A percentile compares a stretch with the other conserved stretches of the same genome.
Conservation (phyloP, 805 yeast species). For the Starmerella tilneyi region DNA sequence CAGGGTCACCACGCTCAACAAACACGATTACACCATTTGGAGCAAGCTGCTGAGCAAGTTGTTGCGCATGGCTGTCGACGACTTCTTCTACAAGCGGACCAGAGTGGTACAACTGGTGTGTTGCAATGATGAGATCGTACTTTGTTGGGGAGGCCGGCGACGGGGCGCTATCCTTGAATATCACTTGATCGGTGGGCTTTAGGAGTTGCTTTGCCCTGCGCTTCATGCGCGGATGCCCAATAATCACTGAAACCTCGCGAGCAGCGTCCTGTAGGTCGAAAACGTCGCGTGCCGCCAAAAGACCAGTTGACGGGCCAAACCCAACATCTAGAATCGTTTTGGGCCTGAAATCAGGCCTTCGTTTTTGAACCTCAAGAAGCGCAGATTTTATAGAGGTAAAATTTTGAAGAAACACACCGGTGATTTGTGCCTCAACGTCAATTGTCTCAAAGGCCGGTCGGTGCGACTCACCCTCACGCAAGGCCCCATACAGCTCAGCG, state of each 20-base stretch:
- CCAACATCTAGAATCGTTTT: slow-evolving; percentile 65
- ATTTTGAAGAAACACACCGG: slow-evolving; percentile 69
- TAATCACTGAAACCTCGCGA: slow-evolving; percentile 58
- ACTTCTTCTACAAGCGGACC: slow-evolving; percentile 56
- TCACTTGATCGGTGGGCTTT: slow-evolving; percentile 41
- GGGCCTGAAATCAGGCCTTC: slow-evolving; percentile 51
- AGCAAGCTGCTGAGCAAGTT: slow-evolving; percentile 47
- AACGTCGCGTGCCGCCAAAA: slow-evolving; percentile 75
- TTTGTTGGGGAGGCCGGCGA: slow-evolving; percentile 33
- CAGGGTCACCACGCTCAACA: slow-evolving; percentile 79
- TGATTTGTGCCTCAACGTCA: slow-evolving; percentile 65
- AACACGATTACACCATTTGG: slow-evolving; percentile 75
- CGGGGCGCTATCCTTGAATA: slow-evolving; percentile 48
- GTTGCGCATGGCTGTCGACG: slow-evolving; percentile 57
- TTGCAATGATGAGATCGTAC: slow-evolving; percentile 75
- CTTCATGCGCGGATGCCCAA: slow-evolving; percentile 65
- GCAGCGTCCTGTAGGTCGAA: slow-evolving; percentile 40
- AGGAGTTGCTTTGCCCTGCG: slow-evolving; percentile 67
- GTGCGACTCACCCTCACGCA: slow-evolving; percentile 48
- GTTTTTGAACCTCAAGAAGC: slow-evolving; percentile 50
- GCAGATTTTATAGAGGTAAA: slow-evolving; percentile 62
- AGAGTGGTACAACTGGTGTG: slow-evolving; percentile 61
- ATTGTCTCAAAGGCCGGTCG: slow-evolving; percentile 32
- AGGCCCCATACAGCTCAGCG: slow-evolving; percentile 42
- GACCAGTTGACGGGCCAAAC: slow-evolving; percentile 86